Evolutionary conservation across 495 filamentous ascomycete species (phyloP), one percentile per base, ranked within the genome.

Genomic region (Wilcoxina mikolae): DNA sequence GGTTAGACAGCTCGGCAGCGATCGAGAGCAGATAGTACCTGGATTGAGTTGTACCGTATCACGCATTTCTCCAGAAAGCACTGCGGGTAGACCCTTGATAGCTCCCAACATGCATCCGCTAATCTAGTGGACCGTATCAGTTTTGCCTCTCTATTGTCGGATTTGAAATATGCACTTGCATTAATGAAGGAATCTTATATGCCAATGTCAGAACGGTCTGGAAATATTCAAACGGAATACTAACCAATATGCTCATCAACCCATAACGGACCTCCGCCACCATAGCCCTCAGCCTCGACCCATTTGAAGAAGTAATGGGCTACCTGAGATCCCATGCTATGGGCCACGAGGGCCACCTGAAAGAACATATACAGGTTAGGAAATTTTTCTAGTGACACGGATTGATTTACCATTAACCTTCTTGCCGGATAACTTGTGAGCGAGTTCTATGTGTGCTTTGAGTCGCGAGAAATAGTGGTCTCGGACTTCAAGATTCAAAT

Each of bases 61-160:
- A 58, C 87, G 84, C 91, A 96, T 98, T 70, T 98, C 91, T 27
- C 91, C 91, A 0, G 87, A 94, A 0, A 96, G 76, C 4, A 96
- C 78, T 7, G 91, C 93, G 0, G 91, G 84, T 22, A 95, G 69
- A 43, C 87, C 88, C 73, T 98, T 98, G 51, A 87, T 75, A 1
- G 91, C 90, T 17, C 91, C 91, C 5, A 98, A 80, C 90, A 98
- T 95, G 67, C 87, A 96, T 17, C 91, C 91, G 56, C 84, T 89
- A 66, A 98, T 88, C 66, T 66, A 27, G 12, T 3, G 12, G 9
- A 12, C 9, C 27, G 45, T 11, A 43, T 17, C 20, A 28, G 29
- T 28, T 9, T 29, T 35, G 4, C 23, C 3, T 18, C 1, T 12
- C 45, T 50, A 46, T 25, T 44, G 23, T 57, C 4, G 47, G 48